These are phyloP conservation scores for Talaromyces islandicus DNA, from an alignment of 2,329 filamentous ascomycete genomes.

Conservation along the genomic window DNA sequence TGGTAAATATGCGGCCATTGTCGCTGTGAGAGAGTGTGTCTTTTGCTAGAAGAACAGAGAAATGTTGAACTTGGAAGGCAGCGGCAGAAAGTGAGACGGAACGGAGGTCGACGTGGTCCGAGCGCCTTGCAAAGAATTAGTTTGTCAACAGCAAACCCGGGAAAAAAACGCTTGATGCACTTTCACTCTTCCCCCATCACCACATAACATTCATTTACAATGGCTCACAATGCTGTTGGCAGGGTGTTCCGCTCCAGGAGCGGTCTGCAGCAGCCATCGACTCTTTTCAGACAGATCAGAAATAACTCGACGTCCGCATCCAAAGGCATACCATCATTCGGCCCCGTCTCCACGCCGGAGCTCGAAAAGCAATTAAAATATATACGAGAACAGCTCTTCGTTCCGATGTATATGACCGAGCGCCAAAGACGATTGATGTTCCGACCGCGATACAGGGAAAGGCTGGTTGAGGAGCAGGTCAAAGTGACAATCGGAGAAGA, in stretches of 20 bases:
- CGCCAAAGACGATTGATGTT: constrained; percentile 36
- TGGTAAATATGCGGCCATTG: constrained; percentile 54
- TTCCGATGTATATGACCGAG: constrained; percentile 32
- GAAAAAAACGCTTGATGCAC: neutral
- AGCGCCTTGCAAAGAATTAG: constrained; percentile 30
- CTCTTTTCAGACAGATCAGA: constrained; percentile 26
- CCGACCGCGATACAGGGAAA: constrained; percentile 27
- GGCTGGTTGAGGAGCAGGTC: constrained; percentile 34
- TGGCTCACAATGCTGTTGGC: constrained; percentile 35
- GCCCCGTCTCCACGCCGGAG: constrained; percentile 32
- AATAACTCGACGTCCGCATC: constrained; percentile 18
- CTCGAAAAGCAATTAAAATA: constrained; percentile 34
- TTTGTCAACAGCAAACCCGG: neutral
- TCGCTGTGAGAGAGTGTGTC: constrained; percentile 10
- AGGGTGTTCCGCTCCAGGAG: constrained; percentile 33
- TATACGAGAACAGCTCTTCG: constrained; percentile 40
- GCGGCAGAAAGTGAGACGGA: constrained; percentile 13
- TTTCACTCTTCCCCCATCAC: neutral
- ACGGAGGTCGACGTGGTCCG: constrained; percentile 24
- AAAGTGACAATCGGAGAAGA: constrained; percentile 36
- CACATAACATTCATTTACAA: constrained; percentile 15
- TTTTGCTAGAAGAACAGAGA: constrained; percentile 1
- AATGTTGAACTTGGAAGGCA: neutral
- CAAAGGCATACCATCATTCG: constrained; percentile 33
- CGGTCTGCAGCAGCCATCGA: constrained; percentile 25